Evolutionary conservation across 257 asterid species (phyloP).

Genomic region (Coffea canephora): DNA sequence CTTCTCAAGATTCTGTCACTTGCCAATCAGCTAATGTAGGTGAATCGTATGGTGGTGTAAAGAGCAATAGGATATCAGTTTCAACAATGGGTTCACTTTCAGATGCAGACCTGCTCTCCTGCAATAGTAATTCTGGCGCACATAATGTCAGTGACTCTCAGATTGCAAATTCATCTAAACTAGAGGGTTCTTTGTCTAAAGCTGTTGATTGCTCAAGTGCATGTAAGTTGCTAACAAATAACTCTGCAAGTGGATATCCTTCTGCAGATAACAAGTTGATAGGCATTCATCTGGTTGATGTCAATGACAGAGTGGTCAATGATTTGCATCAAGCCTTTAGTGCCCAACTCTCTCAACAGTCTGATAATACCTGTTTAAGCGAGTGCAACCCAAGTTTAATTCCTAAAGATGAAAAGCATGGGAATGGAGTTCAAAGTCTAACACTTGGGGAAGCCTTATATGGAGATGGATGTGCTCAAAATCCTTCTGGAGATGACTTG

Average conservation of each 20-base stretch:
- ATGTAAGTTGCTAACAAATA: constrained; percentile 24
- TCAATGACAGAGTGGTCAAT: constrained; percentile 26
- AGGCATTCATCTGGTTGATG: constrained; percentile 21
- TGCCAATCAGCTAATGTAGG: constrained; percentile 23
- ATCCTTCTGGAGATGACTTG: constrained; percentile 66
- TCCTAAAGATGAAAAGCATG: constrained; percentile 33
- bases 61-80: constrained; percentile 22
- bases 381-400: constrained; percentile 30
- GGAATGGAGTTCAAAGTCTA: constrained; percentile 25
- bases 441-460: constrained; percentile 18
- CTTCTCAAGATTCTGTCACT: constrained; percentile 21
- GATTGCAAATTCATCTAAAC: constrained; percentile 30
- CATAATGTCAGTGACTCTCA: constrained; percentile 20
- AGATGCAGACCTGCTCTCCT: constrained; percentile 27
- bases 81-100: constrained; percentile 11
- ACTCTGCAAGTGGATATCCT: constrained; percentile 24
- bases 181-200: constrained; percentile 28
- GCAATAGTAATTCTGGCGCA: constrained; percentile 21
- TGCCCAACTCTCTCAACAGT: constrained; percentile 24
- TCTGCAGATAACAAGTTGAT: constrained; percentile 25
- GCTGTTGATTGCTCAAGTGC: constrained; percentile 25
- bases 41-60: constrained; percentile 22
- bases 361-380: constrained; percentile 21
- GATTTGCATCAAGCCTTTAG: constrained; percentile 32
- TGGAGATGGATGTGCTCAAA: constrained; percentile 34